These are phyloP conservation scores for Cicer chorassanicum DNA, from an alignment of 306 rosid genomes.

Conservation along the genomic window DNA sequence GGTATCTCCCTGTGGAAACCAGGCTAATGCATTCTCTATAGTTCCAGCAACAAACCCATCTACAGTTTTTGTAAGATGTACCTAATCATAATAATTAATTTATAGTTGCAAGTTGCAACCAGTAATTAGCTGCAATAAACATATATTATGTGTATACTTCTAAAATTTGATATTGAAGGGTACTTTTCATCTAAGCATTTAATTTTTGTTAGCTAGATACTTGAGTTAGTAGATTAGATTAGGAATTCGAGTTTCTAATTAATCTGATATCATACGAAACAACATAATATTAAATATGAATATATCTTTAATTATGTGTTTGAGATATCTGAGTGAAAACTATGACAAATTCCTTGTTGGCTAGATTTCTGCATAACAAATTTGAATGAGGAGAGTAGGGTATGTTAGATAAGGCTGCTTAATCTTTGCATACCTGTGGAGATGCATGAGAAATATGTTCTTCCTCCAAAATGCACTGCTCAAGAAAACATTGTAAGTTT, in stretches of 20 bases:
- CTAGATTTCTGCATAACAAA: not conserved
- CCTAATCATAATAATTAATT: slow-evolving; percentile 45
- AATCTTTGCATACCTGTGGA: slow-evolving; percentile 45
- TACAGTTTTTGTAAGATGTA: slow-evolving; percentile 39
- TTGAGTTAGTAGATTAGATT: not conserved
- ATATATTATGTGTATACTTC: not conserved
- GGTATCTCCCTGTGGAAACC: slow-evolving; percentile 55
- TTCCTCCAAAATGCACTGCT: slow-evolving; percentile 53
- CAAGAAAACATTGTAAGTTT: slow-evolving; percentile 10
- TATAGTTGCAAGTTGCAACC: slow-evolving; percentile 15
- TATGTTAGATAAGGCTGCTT: not conserved
- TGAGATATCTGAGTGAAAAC: too few relatives aligned
- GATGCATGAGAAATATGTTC: slow-evolving; percentile 41
- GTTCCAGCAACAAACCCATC: slow-evolving; percentile 42
- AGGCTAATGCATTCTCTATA: slow-evolving; percentile 46
- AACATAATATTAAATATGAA: not conserved
- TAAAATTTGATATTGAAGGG: not conserved
- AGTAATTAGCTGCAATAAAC: slow-evolving; percentile 2
- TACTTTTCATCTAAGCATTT: not conserved
- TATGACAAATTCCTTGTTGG: not conserved
- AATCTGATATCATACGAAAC: not conserved
- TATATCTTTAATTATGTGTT: not conserved
- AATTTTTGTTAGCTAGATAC: not conserved
- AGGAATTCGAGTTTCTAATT: not conserved
- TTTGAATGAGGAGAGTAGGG: slow-evolving; percentile 2